Evolutionary conservation across 441 rosid genomes (phyloP).

Genomic region (Manihot esculenta): DNA sequence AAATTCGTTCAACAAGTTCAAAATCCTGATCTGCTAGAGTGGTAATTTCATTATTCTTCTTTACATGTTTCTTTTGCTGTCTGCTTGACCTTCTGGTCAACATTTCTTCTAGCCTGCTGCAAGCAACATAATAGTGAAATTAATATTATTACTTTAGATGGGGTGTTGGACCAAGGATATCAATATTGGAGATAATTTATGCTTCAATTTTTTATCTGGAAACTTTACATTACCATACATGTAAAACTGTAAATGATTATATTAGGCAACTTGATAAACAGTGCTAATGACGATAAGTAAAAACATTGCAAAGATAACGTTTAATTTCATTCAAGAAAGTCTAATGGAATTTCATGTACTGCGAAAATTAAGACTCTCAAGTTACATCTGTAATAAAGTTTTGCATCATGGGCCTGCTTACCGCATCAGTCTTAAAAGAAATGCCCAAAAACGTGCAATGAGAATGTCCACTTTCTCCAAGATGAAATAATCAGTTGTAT

Average conservation of each 20-base stretch:
- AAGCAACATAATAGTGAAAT: slow-evolving; percentile 23
- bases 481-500: slow-evolving; percentile 73
- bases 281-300: background rate
- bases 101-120: slow-evolving; percentile 72
- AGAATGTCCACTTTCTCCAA: slow-evolving; percentile 89
- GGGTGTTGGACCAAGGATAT: background rate
- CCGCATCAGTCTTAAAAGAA: slow-evolving; percentile 56
- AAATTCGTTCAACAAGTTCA: slow-evolving; percentile 63
- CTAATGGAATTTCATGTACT: slow-evolving; percentile 5
- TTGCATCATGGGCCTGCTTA: slow-evolving; percentile 27
- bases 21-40: slow-evolving; percentile 48
- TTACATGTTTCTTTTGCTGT: slow-evolving; percentile 47
- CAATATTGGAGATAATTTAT: background rate
- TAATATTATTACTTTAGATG: background rate
- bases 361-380: background rate
- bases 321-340: slow-evolving; percentile 3
- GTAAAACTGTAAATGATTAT: background rate
- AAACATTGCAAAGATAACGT: background rate
- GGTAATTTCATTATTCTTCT: slow-evolving; percentile 58
- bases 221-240: background rate
- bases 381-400: slow-evolving; percentile 7
- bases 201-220: too few species aligned
- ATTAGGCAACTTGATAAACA: background rate
- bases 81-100: slow-evolving; percentile 42
- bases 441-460: slow-evolving; percentile 71